These are phyloP conservation scores for Xylariales sp. DNA, from an alignment of 2,329 filamentous ascomycete species.

Conservation along the genomic window DNA sequence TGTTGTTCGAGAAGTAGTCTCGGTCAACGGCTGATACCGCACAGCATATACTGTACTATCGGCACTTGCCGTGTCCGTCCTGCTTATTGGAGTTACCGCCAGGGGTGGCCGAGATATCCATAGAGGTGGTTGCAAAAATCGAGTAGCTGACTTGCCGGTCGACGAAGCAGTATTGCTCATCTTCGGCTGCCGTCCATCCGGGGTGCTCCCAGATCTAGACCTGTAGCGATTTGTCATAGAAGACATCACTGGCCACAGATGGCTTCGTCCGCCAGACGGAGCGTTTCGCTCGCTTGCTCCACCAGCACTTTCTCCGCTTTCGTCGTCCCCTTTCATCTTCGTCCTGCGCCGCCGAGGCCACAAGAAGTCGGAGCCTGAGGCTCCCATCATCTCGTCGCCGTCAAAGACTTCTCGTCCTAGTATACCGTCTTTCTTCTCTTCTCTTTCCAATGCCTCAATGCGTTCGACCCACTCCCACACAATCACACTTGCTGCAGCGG, in stretches of 20 bases:
- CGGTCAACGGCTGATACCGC: conserved; percentile 54
- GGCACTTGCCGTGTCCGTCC: conserved; percentile 59
- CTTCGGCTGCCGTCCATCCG: conserved; percentile 12
- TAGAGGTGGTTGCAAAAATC: conserved; percentile 43
- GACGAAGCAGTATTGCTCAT: conserved; percentile 16
- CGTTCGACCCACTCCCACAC: conserved; percentile 98
- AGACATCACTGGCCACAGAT: conserved; percentile 36
- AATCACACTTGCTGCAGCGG: conserved; percentile 89
- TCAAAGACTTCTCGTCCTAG: conserved; percentile 88
- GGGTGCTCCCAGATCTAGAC: conserved; percentile 21
- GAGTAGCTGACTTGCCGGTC: conserved; percentile 19
- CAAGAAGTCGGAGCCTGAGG: conserved; percentile 45
- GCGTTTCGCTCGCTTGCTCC: conserved; percentile 13
- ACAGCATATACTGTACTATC: conserved; percentile 62
- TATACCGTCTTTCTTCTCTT: conserved; percentile 92
- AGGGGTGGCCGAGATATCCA: conserved; percentile 54
- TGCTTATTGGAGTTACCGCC: conserved; percentile 52
- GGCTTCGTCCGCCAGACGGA: conserved; percentile 24
- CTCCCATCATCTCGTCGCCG: conserved; percentile 85
- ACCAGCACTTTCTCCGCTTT: conserved; percentile 26
- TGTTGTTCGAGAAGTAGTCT: conserved; percentile 42
- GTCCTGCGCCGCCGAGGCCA: conserved; percentile 36
- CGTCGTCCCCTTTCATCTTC: conserved; percentile 21
- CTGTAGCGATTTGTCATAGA: conserved; percentile 35
- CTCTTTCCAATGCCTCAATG: conserved; percentile 85